Base-by-base conservation (phyloP, 1,139 yeast species). In the Taphrina pruni region DNA sequence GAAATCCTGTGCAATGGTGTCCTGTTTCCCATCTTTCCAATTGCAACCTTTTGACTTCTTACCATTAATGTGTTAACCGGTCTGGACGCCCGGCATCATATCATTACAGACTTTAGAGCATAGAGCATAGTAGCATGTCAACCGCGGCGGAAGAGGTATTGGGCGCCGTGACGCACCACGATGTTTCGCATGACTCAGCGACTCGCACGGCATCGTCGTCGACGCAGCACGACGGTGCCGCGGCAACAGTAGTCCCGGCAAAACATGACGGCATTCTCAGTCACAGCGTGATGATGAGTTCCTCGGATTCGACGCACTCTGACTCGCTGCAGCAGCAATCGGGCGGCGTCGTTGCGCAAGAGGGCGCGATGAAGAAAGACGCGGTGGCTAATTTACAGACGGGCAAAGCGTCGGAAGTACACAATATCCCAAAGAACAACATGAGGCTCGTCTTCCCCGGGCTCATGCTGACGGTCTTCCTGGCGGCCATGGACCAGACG, bases 401-500 rank as follows among this genome's bases (percentile, higher is more conserved):
- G 51, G 38, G 38, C 17, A 39, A 43, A 17, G 51, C 61, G n/a
- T 3, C 39, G 8, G 65, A 60, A 12, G 56, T 48, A 9, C 55
- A 48, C 38, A 21, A 11, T 9, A 56, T 66, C 17, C 69, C 69
- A 6, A 51, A 66, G 41, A 66, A 66, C 51, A 58, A 60, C 55
- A 76, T 87, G 41, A 60, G 72, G 0, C 69, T 83, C 6, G 83
- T 87, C 12, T 74, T 86, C 14, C 61, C 51, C 51, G 55, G 79
- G 1, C 79, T 86, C 61, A 79, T 83, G 36, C 75, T 83, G 41
- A 78, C 85, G n/a, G 74, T 87, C 71, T 87, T 88, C 74, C 77
- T 88, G 46, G 84, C 85, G 12, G 90, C 91, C 0, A 77, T 88
- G 54, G 93, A 88, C 75, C 88, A 86, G 74, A 88, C 91, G 11